These are phyloP conservation scores for Fonsecaea multimorphosa DNA, from an alignment of 2,329 filamentous ascomycete genomes.

Conservation along the genomic window DNA sequence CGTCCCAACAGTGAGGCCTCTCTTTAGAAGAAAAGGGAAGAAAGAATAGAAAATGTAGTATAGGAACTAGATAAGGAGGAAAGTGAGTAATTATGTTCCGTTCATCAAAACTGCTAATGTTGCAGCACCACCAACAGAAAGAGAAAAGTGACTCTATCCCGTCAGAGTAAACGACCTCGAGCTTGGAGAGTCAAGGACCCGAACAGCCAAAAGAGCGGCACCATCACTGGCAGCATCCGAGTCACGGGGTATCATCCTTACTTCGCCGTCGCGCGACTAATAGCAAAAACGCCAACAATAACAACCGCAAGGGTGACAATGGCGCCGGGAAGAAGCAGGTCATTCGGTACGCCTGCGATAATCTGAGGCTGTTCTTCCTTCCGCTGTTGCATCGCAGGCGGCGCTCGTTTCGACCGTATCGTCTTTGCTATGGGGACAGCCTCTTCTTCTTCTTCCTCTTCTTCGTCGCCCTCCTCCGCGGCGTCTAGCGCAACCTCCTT, in stretches of 20 bases:
- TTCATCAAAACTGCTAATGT: not conserved
- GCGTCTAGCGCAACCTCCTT: slow-evolving; percentile 56
- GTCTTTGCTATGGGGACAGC: slow-evolving; percentile 20
- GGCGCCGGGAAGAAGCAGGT: slow-evolving; percentile 88
- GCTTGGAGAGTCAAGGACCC: not conserved
- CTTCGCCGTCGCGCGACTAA: slow-evolving; percentile 63
- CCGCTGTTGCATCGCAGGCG: slow-evolving; percentile 48
- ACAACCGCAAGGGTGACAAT: slow-evolving; percentile 95
- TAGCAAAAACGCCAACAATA: slow-evolving; percentile 89
- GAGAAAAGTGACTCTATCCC: not conserved
- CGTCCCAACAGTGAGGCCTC: not conserved
- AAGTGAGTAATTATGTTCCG: not conserved
- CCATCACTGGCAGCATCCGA: not conserved
- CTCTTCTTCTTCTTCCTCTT: slow-evolving; percentile 55
- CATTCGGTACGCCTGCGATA: slow-evolving; percentile 90
- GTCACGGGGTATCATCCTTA: slow-evolving; percentile 21
- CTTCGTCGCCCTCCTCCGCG: slow-evolving; percentile 59
- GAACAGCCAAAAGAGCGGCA: not conserved
- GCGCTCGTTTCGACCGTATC: slow-evolving; percentile 27
- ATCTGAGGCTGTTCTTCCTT: slow-evolving; percentile 71
- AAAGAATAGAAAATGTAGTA: not conserved
- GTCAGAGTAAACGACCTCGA: not conserved
- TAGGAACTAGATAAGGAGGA: not conserved
- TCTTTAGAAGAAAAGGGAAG: too few relatives aligned
- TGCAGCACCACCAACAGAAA: not conserved